These are phyloP conservation scores for Sporothrix brasiliensis DNA, from an alignment of 2,329 filamentous ascomycete genomes.

Conservation along the genomic window DNA sequence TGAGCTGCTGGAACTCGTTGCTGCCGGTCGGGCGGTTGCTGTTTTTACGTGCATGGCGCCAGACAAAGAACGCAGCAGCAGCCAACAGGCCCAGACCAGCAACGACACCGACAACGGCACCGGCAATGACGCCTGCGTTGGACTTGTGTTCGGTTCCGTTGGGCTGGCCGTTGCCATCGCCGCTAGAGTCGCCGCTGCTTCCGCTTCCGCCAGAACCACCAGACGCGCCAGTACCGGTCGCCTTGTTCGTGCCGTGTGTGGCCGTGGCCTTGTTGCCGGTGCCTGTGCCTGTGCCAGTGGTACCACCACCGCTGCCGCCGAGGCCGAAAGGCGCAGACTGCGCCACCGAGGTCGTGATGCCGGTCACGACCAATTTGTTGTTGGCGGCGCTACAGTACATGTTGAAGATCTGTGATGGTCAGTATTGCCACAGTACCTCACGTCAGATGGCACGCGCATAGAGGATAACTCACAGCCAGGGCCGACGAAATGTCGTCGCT, in stretches of 20 bases:
- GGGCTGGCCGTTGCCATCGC: constrained; percentile 1
- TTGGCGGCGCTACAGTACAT: constrained; percentile 56
- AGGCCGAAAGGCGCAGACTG: constrained; percentile 28
- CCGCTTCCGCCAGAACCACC: constrained; percentile 21
- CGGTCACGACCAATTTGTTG: constrained; percentile 46
- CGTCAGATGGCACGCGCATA: not conserved
- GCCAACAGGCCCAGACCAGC: constrained; percentile 42
- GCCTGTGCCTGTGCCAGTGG: constrained; percentile 13
- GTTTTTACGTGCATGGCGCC: constrained; percentile 40
- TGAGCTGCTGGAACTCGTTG: constrained; percentile 33
- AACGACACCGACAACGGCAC: constrained; percentile 44
- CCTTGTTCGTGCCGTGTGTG: not conserved
- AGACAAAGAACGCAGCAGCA: constrained; percentile 46
- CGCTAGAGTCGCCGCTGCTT: constrained; percentile 18
- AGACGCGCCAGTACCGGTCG: not conserved
- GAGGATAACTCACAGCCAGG: constrained; percentile 39
- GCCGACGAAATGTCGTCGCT: constrained; percentile 53
- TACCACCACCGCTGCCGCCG: constrained; percentile 22
- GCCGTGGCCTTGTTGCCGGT: constrained; percentile 3
- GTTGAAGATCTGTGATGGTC: constrained; percentile 44
- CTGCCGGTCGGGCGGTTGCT: constrained; percentile 14
- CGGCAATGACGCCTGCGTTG: constrained; percentile 44
- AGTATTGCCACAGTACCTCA: not conserved
- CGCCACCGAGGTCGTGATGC: constrained; percentile 46
- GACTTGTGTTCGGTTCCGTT: constrained; percentile 32